Base-by-base conservation (phyloP, 2,329 filamentous ascomycete species). In the Colletotrichum agaves region DNA sequence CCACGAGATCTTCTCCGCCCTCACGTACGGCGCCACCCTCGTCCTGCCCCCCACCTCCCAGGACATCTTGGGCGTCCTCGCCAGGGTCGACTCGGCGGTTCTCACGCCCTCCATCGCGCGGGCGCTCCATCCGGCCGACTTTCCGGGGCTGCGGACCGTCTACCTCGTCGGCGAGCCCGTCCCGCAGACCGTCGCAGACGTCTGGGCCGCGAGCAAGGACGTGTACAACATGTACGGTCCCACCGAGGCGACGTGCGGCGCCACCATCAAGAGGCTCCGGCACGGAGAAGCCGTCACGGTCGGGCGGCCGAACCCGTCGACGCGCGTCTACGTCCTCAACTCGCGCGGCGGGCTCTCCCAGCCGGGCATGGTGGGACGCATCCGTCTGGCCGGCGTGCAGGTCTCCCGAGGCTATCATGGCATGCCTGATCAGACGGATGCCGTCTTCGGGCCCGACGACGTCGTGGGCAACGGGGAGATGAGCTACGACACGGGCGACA, bases 151-250 rank as follows among this genome's bases (percentile, higher is more conserved):
- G 2, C 73, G 73, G 12, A 69, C 61, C 52, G 64, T 82, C 6
- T 79, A 79, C 63, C 70, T 82, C 3, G 79, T 77, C 1, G 79
- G 80, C 0, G 80, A 82, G 68, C 61, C 74, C 0, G 76, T 82
- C 4, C 72, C 77, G 1, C 77, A 80, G 68, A 43, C 50, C 4
- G 67, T 78, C 2, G 71, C 61, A 33, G 77, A 81, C 53, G 56
- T 6, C 1, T 82, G 81, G 81, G 67, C 75, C 2, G 19, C 43
- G 5, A 52, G 50, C n/a, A 74, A 67, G 27, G 41, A 27, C 2
- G 23, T 81, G 1, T 82, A 77, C 71, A 84, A 84, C 67, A 78
- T 78, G 75, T 84, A 83, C 60, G 81, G 81, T 0, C 82, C 82
- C 5, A 81, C 79, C 0, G 81, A 83, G 69, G 75, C 69, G 3